Base-by-base conservation (phyloP, 176 grass and related monocot genomes). In the Oryza glumipatula region DNA sequence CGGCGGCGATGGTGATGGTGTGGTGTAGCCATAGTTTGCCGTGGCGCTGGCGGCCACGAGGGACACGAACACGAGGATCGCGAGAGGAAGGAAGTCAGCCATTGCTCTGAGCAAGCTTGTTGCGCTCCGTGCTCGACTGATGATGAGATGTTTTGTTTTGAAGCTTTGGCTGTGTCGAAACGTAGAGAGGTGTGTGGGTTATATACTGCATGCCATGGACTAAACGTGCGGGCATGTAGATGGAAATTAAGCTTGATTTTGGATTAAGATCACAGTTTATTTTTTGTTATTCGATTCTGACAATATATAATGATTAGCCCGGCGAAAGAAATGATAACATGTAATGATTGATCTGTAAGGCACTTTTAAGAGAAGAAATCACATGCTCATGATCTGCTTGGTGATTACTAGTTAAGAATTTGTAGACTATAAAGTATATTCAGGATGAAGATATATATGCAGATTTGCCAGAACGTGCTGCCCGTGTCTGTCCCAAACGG, bases 151-250 rank as follows among this genome's bases (percentile, higher is more conserved):
- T 36, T 36, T 4, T 36, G 16, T 66, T 3, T 10, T 48, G 46
- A 48, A 76, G 14, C 67, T 79, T 6, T 39, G 84, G 63, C 3
- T 81, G 38, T 5, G 68, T 69, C 21, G 38, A 65, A 39, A 77
- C 64, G 69, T 61, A 30, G 75, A 54, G 84, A 76, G 48, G 17
- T 3, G 6, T 28, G 0, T 12, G 39, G n/a, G 58, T 83, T 87
- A 79, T 84, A 87, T 87, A 48, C 48, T 35, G 65, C 22, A 38
- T 38, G 5, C 48, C 35, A 9, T 80, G 63, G 21, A 7, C 33
- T 70, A 38, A 73, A 91, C 86, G 86, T 91, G 89, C 77, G 78
- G 67, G 15, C 72, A 72, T 66, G 89, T 88, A 39, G 68, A 80
- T 48, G 51, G 77, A 44, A 44, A 44, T 44, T 44, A 28, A 28